Evolutionary conservation across 345 rosid genomes (phyloP).

Genomic region (Aurinia saxatilis): DNA sequence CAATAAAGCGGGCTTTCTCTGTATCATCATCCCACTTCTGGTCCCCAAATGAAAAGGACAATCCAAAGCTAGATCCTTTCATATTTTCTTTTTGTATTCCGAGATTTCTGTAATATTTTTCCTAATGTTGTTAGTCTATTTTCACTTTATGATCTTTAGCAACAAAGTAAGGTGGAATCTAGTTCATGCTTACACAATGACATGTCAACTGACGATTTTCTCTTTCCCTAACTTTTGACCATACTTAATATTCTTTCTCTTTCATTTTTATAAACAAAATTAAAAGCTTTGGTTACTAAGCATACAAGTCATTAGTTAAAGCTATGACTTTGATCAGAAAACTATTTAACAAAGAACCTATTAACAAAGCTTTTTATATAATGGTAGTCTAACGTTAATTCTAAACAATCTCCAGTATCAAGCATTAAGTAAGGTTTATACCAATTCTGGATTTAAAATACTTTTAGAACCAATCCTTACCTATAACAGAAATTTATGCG

Average conservation of each 20-base stretch:
- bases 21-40: conserved; percentile 28
- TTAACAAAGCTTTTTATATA: conserved; percentile 3
- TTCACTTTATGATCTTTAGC: conserved; percentile 22
- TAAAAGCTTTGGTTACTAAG: conserved; percentile 21
- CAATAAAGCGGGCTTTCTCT: conserved; percentile 19
- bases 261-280: not conserved
- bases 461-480: not conserved
- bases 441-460: conserved; percentile 3
- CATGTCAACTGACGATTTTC: conserved; percentile 20
- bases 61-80: conserved; percentile 26
- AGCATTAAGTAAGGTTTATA: conserved; percentile 24
- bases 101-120: not conserved
- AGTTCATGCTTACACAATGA: conserved; percentile 22
- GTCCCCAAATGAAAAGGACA: conserved; percentile 23
- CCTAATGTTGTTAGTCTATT: conserved; percentile 11
- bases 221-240: conserved; percentile 26
- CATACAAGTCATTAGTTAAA: conserved; percentile 23
- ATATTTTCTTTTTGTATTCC: not conserved
- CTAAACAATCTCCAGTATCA: conserved; percentile 3
- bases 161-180: conserved; percentile 34
- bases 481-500: not conserved
- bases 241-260: conserved; percentile 19
- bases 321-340: conserved; percentile 19
- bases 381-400: conserved; percentile 7
- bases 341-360: conserved; percentile 11